Evolutionary conservation across 2,329 filamentous ascomycete species (phyloP), one percentile per base, ranked within the genome.

Genomic region (Apiospora sp.): DNA sequence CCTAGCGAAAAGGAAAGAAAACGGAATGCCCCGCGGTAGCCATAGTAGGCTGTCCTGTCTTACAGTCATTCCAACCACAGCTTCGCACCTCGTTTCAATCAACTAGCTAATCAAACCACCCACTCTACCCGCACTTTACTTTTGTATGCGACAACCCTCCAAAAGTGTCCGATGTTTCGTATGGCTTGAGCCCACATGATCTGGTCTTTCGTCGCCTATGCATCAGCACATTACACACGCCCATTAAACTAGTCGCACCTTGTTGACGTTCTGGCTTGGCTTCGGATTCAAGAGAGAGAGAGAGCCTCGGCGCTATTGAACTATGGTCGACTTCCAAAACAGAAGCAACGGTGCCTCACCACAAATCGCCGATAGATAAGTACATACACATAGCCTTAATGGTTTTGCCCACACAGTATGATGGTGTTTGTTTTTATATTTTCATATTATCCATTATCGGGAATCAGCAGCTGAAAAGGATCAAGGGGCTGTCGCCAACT

Each of bases 231-330:
- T 37, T 61, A 22, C 54, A 64, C 58, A 64, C 30, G 10, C 58
- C 58, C 58, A 64, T 41, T 64, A 64, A 64, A 64, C 58, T 64
- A 64, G 58, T 64, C 34, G 58, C 58, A 64, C 58, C 58, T 41
- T 64, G 58, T 64, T 64, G 58, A 41, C 41, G 22, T 64, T 64
- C 58, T 41, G 58, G 19, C 58, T 41, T 64, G 58, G 58, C 58
- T 64, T 64, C 34, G 30, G 58, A 41, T 41, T 27, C 37, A 7
- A 41, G 37, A 41, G 51, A 58, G 30, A 58, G 51, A 30, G 54
- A 37, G 16, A 64, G 58, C 34, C 58, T 64, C 58, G 58, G 41
- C 58, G 58, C 58, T 64, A 64, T 64, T 64, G 34, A 64, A 64
- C 58, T 64, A 16, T 64, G 58, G 58, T 4, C 34, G 58, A 8